Base-by-base conservation (phyloP, 768 basidiomycete species). In the Chlorophyllum brunneum region DNA sequence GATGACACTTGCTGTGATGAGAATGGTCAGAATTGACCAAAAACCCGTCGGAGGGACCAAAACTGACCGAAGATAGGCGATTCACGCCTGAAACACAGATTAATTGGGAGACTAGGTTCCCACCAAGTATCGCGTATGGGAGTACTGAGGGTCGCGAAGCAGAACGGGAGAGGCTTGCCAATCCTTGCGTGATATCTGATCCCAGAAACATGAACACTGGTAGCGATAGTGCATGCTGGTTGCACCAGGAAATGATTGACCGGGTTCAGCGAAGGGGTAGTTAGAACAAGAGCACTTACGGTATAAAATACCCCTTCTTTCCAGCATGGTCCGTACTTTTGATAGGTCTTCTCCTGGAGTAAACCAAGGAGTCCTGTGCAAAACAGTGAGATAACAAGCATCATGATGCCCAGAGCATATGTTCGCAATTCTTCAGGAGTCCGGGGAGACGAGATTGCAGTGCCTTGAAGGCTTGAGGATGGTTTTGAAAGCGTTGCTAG, bases 1-100 rank as follows among this genome's bases (percentile, higher is more conserved):
- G 85, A 84, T 6, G 88, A 88, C 8, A 89, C 83, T 68, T 79
- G 75, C 86, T 88, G 48, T 41, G 53, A 18, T 31, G 27, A 18
- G 22, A 24, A n/a, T 48, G 36, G 10, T 38, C 36, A 56, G 42
- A 31, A 22, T 48, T 8, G 24, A 16, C 23, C 0, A 23, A 13
- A 5, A 30, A 31, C 24, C 29, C 33, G 43, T 39, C 29, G 46
- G 39, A 65, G 36, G 34, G n/a, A 26, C 42, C 6, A 47, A 20
- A 10, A 68, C 86, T 24, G 54, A 92, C 89, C 50, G 89, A 84
- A n/a, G 86, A 83, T 31, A 92, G 70, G 56, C 79, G 77, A 64
- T 92, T 92, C 30, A 92, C 92, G 18, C 89, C 88, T 0, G 86
- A 81, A 3, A 92, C 84, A 60, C 92, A 94, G n/a, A 88, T 67